Percentiles rank a stretch among this genome's conserved stretches.
These are phyloP conservation scores for Collybia sordida DNA, from an alignment of 768 basidiomycete species.

Conservation along the genomic window DNA sequence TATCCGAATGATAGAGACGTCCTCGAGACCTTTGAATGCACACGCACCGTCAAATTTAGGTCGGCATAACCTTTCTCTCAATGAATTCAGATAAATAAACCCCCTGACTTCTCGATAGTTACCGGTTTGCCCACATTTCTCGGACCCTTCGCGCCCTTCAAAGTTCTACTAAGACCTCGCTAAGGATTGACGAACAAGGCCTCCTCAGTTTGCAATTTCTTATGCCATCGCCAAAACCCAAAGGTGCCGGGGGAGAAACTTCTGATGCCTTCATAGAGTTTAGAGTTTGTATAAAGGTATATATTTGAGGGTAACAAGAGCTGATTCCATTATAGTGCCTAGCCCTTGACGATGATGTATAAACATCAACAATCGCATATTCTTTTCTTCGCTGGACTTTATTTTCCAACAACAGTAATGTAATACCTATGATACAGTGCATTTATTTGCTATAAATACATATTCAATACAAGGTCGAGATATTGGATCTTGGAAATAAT, in stretches of 20 bases:
- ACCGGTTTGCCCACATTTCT: slow-evolving; percentile 77
- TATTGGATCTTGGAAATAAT: no score
- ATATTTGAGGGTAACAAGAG: background rate
- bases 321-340: slow-evolving; percentile 32
- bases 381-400: no score
- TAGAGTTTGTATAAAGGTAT: slow-evolving; percentile 53
- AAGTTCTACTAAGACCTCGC: slow-evolving; percentile 82
- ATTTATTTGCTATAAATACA: no score
- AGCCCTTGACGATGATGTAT: slow-evolving; percentile 37
- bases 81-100: background rate
- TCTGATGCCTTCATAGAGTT: slow-evolving; percentile 83
- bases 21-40: slow-evolving; percentile 87
- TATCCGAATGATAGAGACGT: slow-evolving; percentile 93
- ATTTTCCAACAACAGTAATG: no score
- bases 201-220: slow-evolving; percentile 88
- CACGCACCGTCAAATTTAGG: slow-evolving; percentile 67
- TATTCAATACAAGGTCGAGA: no score
- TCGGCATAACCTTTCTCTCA: slow-evolving; percentile 21
- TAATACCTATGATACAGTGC: no score
- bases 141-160: slow-evolving; percentile 74
- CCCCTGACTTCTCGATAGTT: slow-evolving; percentile 45
- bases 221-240: slow-evolving; percentile 60
- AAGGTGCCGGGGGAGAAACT: slow-evolving; percentile 33
- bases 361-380: background rate
- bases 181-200: slow-evolving; percentile 83